Conservation (phyloP, 371 early-diverging fungal species). For the Zychaea mexicana region DNA sequence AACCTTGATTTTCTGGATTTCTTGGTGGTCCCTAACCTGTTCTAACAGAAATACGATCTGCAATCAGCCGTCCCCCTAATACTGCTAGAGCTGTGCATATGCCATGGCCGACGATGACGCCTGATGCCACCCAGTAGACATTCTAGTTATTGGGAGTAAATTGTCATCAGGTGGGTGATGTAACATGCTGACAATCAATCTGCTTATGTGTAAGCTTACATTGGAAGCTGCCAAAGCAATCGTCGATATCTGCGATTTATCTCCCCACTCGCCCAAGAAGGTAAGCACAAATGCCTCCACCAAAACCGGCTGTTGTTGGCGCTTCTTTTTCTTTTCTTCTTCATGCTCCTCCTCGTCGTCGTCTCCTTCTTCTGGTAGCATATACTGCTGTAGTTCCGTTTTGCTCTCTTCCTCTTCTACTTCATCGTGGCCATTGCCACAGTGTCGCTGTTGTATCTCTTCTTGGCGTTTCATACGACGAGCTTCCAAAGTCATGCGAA, state of each 20-base stretch:
- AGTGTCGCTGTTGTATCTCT: conserved; percentile 56
- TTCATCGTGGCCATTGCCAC: conserved; percentile 78
- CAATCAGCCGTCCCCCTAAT: conserved; percentile 87
- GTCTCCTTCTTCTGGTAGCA: neutral
- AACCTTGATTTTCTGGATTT: too few species aligned
- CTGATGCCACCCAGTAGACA: conserved; percentile 81
- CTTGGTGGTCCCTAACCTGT: conserved; percentile 59
- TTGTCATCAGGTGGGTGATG: neutral
- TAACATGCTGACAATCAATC: conserved; percentile 3
- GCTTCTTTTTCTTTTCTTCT: conserved; percentile 12
- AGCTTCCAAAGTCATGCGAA: conserved; percentile 85
- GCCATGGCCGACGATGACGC: conserved; percentile 88
- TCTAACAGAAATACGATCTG: conserved; percentile 84
- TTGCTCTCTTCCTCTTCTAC: conserved; percentile 83
- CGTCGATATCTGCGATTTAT: conserved; percentile 90
- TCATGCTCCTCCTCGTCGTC: neutral
- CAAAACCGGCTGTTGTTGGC: conserved; percentile 67
- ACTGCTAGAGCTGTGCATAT: conserved; percentile 91
- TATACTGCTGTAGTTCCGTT: conserved; percentile 56
- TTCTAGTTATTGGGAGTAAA: conserved; percentile 42
- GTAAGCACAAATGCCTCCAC: conserved; percentile 92
- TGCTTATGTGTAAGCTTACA: too few species aligned
- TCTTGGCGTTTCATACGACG: conserved; percentile 80
- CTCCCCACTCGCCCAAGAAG: conserved; percentile 97
- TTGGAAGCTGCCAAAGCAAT: conserved; percentile 94